Conservation (phyloP, 2,329 filamentous ascomycete genomes). For the Aureobasidium sp. region DNA sequence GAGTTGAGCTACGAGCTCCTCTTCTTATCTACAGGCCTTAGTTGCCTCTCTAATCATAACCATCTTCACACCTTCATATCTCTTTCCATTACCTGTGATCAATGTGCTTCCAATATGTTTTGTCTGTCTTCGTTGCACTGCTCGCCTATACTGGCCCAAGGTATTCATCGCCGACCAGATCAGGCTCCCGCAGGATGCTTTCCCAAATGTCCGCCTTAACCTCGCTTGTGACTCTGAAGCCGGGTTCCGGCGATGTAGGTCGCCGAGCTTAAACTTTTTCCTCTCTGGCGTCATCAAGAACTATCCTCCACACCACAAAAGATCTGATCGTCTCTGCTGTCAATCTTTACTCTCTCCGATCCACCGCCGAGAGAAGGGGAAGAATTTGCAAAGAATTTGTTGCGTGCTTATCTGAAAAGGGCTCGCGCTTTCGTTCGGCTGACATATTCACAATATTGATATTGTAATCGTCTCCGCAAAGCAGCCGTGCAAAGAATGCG, state of each 20-base stretch:
- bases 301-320: neutral
- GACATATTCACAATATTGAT: neutral
- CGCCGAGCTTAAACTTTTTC: conserved; percentile 6
- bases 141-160: neutral
- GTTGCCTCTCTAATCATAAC: conserved; percentile 3
- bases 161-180: neutral
- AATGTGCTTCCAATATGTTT: neutral
- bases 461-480: neutral
- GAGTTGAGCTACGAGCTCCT: conserved; percentile 6
- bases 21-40: neutral
- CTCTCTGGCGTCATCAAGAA: neutral
- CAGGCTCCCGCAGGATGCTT: neutral
- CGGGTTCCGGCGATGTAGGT: neutral
- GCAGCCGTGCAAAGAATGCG: neutral
- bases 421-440: neutral
- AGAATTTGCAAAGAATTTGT: conserved; percentile 4
- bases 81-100: neutral
- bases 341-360: conserved; percentile 1
- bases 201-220: conserved; percentile 1
- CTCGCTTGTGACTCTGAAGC: conserved; percentile 3
- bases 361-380: neutral
- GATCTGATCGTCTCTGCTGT: neutral
- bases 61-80: neutral
- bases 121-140: neutral
- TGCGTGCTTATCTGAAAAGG: neutral